Evolutionary conservation across 345 rosid species (phyloP).

Genomic region (Eucalyptus grandis): DNA sequence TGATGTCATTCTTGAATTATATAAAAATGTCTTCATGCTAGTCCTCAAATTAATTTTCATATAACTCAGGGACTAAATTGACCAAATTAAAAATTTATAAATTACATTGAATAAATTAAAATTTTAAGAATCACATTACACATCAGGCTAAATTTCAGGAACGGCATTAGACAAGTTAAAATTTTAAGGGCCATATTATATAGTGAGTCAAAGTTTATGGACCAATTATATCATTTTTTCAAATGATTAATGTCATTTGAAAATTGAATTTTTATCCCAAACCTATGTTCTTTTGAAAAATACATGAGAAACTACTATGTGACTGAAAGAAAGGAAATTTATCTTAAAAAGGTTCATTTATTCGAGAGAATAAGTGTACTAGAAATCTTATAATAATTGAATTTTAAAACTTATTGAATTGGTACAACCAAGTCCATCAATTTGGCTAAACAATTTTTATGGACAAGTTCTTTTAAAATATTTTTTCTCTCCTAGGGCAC

Average conservation of each 20-base stretch:
- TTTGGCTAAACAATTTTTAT: neutral
- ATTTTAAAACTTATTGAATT: too few relatives aligned
- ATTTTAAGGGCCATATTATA: fast-evolving
- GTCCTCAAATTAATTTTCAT: too few relatives aligned
- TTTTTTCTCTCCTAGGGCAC: too few relatives aligned
- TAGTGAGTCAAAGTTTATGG: neutral
- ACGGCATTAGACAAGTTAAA: fast-evolving
- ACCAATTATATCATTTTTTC: fast-evolving
- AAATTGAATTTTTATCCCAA: too few relatives aligned
- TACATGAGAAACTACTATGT: neutral
- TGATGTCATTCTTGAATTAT: fast-evolving
- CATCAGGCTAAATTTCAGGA: fast-evolving
- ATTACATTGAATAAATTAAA: fast-evolving
- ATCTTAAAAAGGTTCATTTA: too few relatives aligned
- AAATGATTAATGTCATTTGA: too few relatives aligned
- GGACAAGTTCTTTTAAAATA: too few relatives aligned
- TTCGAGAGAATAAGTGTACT: fast-evolving
- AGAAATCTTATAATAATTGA: neutral
- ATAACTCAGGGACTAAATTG: fast-evolving
- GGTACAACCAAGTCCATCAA: too few relatives aligned
- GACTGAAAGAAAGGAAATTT: neutral
- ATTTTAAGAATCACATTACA: fast-evolving
- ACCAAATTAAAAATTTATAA: fast-evolving
- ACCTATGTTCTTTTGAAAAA: neutral
- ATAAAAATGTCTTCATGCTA: too few relatives aligned